Base-by-base conservation (phyloP, 169 alveolate genomes). In the Plasmodium inui region DNA sequence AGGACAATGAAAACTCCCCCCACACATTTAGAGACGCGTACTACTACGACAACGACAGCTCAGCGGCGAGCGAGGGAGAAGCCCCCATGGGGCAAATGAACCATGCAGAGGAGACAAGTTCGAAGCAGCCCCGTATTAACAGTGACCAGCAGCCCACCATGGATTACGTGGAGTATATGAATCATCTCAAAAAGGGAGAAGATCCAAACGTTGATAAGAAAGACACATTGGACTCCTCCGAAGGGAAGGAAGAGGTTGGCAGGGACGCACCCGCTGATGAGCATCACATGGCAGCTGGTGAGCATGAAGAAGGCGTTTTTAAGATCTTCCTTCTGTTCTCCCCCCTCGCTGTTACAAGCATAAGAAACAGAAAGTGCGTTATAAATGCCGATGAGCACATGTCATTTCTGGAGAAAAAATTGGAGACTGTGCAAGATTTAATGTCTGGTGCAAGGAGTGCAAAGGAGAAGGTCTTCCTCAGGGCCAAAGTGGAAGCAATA, bases 301-400 rank as follows among this genome's bases (percentile, higher is more conserved):
- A 37, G 44, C 10, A 37, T 5, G 10, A 37, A 37, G 44, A 5
- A 26, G 71, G 72, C 14, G 57, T 89, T 17, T 89, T 34, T 37
- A 89, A 73, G 26, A 34, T 89, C 9, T 79, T 89, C 50, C 72
- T 89, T 1, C 17, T 89, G 28, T 89, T 89, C 82, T 57, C 79
- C 28, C 94, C 94, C 9, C 73, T 89, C 46, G 94, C 90, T 89
- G 28, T 80, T 57, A 89, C 94, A 6, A 80, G 94, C 72, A 61
- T 89, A 34, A 78, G 72, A 79, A 79, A 89, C 73, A 89, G 82
- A 89, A 37, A 41, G 5, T 79, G 83, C 46, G 19, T 89, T 30
- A 89, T 89, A 61, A 89, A 89, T 79, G 94, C 94, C 4, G 94
- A 89, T 89, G 94, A 89, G 61, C 94, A 89, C 71, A 57, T 89